Evolutionary conservation across 2,329 filamentous ascomycete genomes (phyloP).

Genomic region (Taxawa tesnikishii): DNA sequence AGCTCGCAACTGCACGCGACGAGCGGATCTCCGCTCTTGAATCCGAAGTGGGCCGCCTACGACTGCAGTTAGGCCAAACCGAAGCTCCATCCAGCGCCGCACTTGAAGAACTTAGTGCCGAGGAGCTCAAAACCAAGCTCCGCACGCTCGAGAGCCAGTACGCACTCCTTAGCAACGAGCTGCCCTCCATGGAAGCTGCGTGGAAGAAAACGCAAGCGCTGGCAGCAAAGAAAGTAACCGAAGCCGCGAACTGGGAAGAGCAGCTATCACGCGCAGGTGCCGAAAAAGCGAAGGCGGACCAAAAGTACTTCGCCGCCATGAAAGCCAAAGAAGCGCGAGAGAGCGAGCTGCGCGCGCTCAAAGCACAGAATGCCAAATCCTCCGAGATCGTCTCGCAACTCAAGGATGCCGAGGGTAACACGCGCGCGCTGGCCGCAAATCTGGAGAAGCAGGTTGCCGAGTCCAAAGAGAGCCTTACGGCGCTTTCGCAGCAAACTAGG

Average conservation of each 20-base stretch:
- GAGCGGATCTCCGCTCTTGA: constrained; percentile 73
- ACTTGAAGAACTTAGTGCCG: constrained; percentile 48
- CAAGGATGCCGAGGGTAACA: constrained; percentile 77
- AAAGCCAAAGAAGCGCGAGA: constrained; percentile 83
- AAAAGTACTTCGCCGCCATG: constrained; percentile 94
- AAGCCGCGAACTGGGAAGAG: constrained; percentile 65
- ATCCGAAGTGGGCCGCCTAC: constrained; percentile 64
- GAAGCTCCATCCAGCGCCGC: constrained; percentile 16
- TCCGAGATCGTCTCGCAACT: constrained; percentile 87
- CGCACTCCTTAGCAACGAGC: constrained; percentile 70
- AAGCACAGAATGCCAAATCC: constrained; percentile 75
- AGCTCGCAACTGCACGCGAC: constrained; percentile 67
- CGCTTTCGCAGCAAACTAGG: constrained; percentile 59
- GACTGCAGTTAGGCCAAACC: constrained; percentile 39
- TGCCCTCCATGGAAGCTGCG: constrained; percentile 79
- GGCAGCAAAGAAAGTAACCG: constrained; percentile 76
- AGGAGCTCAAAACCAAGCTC: constrained; percentile 64
- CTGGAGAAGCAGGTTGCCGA: constrained; percentile 86
- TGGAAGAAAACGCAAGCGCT: constrained; percentile 81
- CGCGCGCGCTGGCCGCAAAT: constrained; percentile 63
- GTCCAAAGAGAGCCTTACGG: constrained; percentile 64
- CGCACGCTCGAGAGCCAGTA: constrained; percentile 68
- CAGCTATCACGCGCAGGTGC: constrained; percentile 60
- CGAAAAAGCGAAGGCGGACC: constrained; percentile 92
- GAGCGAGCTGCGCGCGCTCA: constrained; percentile 64